A percentile compares a stretch with the other conserved stretches of the same genome.
phyloP scores from a whole-genome alignment of 257 asterid species.

The Solanum clarkiae region DNA sequence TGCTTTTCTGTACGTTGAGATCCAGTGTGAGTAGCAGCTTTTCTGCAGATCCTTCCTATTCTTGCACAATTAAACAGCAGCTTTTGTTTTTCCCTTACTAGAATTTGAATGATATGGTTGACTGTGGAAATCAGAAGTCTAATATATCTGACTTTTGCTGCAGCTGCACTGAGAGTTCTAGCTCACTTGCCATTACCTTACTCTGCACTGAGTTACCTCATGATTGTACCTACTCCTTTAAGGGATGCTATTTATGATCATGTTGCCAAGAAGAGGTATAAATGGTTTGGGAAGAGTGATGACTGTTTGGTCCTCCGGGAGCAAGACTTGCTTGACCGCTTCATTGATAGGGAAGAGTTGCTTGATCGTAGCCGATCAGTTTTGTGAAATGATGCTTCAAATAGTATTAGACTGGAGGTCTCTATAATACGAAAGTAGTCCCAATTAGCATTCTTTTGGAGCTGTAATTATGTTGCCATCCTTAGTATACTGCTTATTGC shows the following conservation, averaged over 20 bases:
- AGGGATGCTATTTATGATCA: constrained; percentile 75
- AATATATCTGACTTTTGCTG: constrained; percentile 3
- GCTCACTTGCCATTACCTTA: constrained; percentile 77
- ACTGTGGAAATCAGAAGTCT: background rate
- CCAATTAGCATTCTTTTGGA: background rate
- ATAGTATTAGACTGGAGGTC: background rate
- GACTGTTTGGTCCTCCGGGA: constrained; percentile 75
- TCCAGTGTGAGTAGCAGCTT: background rate
- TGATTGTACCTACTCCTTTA: constrained; percentile 62
- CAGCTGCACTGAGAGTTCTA: constrained; percentile 79
- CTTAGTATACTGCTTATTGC: background rate
- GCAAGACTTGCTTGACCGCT: constrained; percentile 73
- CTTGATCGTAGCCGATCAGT: constrained; percentile 33
- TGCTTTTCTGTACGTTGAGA: background rate
- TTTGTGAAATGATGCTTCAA: background rate
- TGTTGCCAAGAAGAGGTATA: constrained; percentile 59
- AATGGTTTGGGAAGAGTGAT: constrained; percentile 68
- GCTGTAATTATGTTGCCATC: background rate
- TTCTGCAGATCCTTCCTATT: background rate
- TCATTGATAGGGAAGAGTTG: constrained; percentile 74
- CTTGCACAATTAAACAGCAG: background rate
- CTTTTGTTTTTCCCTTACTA: background rate
- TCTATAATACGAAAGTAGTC: background rate
- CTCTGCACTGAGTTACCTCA: constrained; percentile 46
- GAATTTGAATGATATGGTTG: background rate